Conservation (phyloP, 176 grass and related monocot genomes). For the Areca catechu region DNA sequence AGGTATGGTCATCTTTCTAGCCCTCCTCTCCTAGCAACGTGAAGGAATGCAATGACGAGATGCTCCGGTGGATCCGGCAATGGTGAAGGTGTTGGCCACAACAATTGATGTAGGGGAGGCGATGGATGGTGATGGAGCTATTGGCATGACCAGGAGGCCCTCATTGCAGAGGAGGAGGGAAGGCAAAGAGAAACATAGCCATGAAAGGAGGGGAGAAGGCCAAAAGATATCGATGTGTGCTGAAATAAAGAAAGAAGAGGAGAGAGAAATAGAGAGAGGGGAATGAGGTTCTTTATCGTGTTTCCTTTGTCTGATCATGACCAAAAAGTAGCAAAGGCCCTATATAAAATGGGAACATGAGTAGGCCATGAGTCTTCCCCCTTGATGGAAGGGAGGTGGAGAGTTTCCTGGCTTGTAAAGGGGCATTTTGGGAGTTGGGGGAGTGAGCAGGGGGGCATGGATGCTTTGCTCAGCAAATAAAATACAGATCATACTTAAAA, state of each 20-base stretch:
- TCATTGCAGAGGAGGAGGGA: conserved; percentile 4
- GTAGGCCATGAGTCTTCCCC: conserved; percentile 29
- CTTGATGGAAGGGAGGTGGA: conserved; percentile 28
- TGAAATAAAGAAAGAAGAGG: not conserved
- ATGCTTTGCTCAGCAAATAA: too few species aligned
- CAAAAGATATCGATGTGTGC: conserved; percentile 6
- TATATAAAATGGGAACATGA: conserved; percentile 36
- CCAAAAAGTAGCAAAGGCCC: conserved; percentile 26
- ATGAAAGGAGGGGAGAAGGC: not conserved
- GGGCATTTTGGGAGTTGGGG: conserved; percentile 45
- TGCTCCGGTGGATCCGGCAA: too few species aligned
- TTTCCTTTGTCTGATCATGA: conserved; percentile 20
- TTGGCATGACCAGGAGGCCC: too few species aligned
- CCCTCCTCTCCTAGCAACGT: too few species aligned
- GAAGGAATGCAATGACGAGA: too few species aligned
- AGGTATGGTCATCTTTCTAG: too few species aligned
- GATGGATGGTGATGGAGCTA: too few species aligned
- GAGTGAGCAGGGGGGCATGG: too few species aligned
- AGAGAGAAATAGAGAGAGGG: conserved; percentile 1
- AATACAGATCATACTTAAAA: too few species aligned
- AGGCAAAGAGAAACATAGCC: conserved; percentile 10
- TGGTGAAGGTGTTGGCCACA: too few species aligned
- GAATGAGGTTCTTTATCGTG: not conserved
- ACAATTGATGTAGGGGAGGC: too few species aligned
- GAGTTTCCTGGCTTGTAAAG: conserved; percentile 31